Percentiles rank a stretch among this genome's conserved stretches.
These are phyloP conservation scores for Colletotrichum australisinense DNA, from an alignment of 2,329 filamentous ascomycete species.

Conservation along the genomic window DNA sequence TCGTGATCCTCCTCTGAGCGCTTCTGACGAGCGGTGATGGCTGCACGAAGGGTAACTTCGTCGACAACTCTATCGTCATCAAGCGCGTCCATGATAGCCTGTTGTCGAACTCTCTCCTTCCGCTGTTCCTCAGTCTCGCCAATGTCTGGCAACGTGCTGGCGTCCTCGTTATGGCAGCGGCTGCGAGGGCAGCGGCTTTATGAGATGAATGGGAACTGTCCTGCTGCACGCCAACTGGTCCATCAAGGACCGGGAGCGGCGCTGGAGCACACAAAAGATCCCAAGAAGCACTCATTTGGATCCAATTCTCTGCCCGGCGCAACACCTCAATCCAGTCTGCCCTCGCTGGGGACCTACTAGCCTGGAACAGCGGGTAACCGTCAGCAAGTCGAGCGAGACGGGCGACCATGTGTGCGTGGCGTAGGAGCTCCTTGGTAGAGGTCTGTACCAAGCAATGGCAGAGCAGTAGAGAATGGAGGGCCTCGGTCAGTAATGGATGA, in stretches of 20 bases:
- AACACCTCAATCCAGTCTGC: slow-evolving; percentile 86
- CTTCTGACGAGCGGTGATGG: slow-evolving; percentile 70
- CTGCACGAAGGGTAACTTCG: slow-evolving; percentile 72
- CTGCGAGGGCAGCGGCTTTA: slow-evolving; percentile 44
- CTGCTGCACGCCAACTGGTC: slow-evolving; percentile 35
- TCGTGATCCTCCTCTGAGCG: slow-evolving; percentile 65
- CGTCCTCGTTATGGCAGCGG: slow-evolving; percentile 47
- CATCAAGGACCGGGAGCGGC: slow-evolving; percentile 56
- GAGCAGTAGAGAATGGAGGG: slow-evolving; percentile 81
- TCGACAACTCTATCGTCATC: slow-evolving; percentile 76
- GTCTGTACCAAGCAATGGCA: slow-evolving; percentile 86
- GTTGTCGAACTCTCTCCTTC: slow-evolving; percentile 69
- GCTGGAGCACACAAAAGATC: slow-evolving; percentile 75
- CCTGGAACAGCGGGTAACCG: slow-evolving; percentile 84
- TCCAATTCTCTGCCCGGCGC: slow-evolving; percentile 75
- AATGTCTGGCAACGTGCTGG: slow-evolving; percentile 44
- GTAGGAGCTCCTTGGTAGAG: slow-evolving; percentile 79
- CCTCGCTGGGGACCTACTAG: slow-evolving; percentile 76
- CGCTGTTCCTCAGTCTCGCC: slow-evolving; percentile 62
- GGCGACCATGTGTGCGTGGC: slow-evolving; percentile 85
- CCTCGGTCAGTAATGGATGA: slow-evolving; percentile 83
- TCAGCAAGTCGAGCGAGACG: slow-evolving; percentile 79
- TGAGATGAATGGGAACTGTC: slow-evolving; percentile 40
- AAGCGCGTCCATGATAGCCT: slow-evolving; percentile 75
- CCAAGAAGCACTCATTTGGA: slow-evolving; percentile 74